A percentile compares a stretch with the other conserved stretches of the same genome.
phyloP scores from a whole-genome alignment of 805 yeast genomes.

The Wickerhamomyces hampshirensis region DNA sequence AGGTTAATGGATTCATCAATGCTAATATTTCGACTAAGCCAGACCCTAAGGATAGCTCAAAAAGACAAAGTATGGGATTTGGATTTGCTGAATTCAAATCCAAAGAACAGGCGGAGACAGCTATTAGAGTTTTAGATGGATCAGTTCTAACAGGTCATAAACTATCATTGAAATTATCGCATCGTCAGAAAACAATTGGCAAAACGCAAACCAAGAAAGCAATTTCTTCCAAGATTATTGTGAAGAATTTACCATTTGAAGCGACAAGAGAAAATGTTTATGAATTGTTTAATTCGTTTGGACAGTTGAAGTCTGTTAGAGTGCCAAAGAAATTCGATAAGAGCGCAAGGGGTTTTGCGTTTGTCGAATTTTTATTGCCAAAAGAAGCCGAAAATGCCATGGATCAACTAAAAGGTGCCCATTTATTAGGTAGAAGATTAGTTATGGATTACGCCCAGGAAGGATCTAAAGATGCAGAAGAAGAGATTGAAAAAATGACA shows the following conservation, averaged over 20 bases:
- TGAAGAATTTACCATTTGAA: slow-evolving; percentile 96
- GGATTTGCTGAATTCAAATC: slow-evolving; percentile 91
- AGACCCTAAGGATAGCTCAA: slow-evolving; percentile 67
- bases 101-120: slow-evolving; percentile 71
- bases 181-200: slow-evolving; percentile 51
- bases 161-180: slow-evolving; percentile 83
- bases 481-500: slow-evolving; percentile 87
- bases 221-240: slow-evolving; percentile 51
- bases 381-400: slow-evolving; percentile 94
- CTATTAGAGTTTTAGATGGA: slow-evolving; percentile 70
- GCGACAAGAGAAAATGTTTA: slow-evolving; percentile 90
- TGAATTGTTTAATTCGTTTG: slow-evolving; percentile 90
- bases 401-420: slow-evolving; percentile 92
- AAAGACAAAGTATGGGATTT: slow-evolving; percentile 89
- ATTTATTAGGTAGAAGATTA: slow-evolving; percentile 89
- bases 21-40: slow-evolving; percentile 86
- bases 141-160: slow-evolving; percentile 83
- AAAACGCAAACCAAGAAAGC: slow-evolving; percentile 17
- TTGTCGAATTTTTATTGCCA: slow-evolving; percentile 82
- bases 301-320: slow-evolving; percentile 89
- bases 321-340: slow-evolving; percentile 95
- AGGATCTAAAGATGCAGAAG: slow-evolving; percentile 81
- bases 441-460: slow-evolving; percentile 90
- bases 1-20: slow-evolving; percentile 72
- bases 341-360: slow-evolving; percentile 95